Evolutionary conservation across 164 flowering plant species (phyloP).

Genomic region (Nelumbo lutea): DNA sequence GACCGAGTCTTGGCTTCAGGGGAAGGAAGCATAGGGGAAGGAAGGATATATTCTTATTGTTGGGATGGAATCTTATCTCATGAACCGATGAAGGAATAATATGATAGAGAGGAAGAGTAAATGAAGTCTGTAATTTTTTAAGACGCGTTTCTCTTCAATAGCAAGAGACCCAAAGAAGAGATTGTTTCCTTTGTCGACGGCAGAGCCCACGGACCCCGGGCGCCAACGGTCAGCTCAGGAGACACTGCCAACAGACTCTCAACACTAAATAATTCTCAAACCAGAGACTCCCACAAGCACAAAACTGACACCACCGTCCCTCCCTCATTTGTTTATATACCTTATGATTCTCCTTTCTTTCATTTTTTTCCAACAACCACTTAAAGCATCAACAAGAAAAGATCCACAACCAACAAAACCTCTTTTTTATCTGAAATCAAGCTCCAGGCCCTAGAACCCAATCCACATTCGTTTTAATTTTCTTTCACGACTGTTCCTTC

Average conservation of each 20-base stretch:
- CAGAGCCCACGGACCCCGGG: conserved; percentile 79
- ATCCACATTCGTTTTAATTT: conserved; percentile 17
- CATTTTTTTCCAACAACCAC: conserved; percentile 12
- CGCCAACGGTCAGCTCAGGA: conserved; percentile 51
- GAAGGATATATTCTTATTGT: conserved; percentile 31
- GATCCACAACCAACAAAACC: conserved; percentile 25
- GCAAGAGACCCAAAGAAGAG: conserved; percentile 44
- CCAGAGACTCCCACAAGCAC: conserved; percentile 49
- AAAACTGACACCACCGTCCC: conserved; percentile 46
- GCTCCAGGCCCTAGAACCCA: conserved; percentile 35
- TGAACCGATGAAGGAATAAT: conserved; percentile 33
- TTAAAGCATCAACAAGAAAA: conserved; percentile 5
- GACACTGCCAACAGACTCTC: conserved; percentile 59
- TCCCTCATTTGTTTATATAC: conserved; percentile 25
- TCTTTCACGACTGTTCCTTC: conserved; percentile 5
- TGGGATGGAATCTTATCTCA: conserved; percentile 50
- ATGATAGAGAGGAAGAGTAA: conserved; percentile 23
- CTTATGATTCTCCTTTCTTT: conserved; percentile 21
- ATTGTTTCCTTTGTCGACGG: conserved; percentile 66
- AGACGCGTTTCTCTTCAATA: conserved; percentile 46
- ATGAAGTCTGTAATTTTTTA: conserved; percentile 25
- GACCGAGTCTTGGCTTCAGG: conserved; percentile 29
- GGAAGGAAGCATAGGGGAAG: conserved; percentile 27
- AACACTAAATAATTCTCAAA: conserved; percentile 41
- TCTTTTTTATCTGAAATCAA: conserved; percentile 27